Conservation (phyloP, 768 basidiomycete genomes). For the Auricularia sp. region DNA sequence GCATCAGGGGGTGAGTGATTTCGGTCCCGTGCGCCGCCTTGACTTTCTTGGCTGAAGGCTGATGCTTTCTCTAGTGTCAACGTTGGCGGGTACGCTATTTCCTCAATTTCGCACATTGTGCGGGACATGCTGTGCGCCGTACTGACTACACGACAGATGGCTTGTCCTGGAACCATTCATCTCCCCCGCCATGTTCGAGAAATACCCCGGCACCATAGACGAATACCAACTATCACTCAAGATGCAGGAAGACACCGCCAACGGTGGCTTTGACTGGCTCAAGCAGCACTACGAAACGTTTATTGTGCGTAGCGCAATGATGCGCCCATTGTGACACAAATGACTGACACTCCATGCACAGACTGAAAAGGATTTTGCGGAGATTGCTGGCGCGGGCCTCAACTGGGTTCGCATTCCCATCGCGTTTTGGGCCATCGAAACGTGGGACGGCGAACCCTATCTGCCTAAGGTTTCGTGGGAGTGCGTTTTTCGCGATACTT, state of each 20-base stretch:
- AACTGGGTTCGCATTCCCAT: constrained; percentile 90
- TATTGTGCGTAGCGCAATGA: constrained; percentile 45
- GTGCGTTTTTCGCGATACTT: constrained; percentile 25
- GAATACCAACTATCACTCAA: constrained; percentile 73
- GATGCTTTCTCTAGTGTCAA: constrained; percentile 49
- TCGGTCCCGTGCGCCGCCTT: background rate
- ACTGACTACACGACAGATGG: constrained; percentile 27
- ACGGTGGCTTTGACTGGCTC: constrained; percentile 56
- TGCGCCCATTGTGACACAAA: background rate
- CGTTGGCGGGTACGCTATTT: constrained; percentile 85
- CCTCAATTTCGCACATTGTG: constrained; percentile 14
- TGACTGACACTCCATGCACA: constrained; percentile 21
- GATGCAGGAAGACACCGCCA: constrained; percentile 60
- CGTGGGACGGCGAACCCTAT: constrained; percentile 69
- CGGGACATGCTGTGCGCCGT: background rate
- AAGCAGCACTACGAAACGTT: constrained; percentile 91
- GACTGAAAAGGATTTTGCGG: constrained; percentile 92
- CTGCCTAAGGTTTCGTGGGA: constrained; percentile 72
- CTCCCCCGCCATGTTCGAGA: constrained; percentile 64
- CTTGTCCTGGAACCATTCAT: constrained; percentile 67
- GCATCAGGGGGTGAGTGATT: constrained; percentile 50
- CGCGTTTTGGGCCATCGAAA: constrained; percentile 89
- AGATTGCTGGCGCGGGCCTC: constrained; percentile 87
- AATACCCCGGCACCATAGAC: constrained; percentile 48
- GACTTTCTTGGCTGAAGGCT: background rate